Base-by-base conservation (phyloP, 371 early-diverging fungal species). In the Coemansia sp. region DNA sequence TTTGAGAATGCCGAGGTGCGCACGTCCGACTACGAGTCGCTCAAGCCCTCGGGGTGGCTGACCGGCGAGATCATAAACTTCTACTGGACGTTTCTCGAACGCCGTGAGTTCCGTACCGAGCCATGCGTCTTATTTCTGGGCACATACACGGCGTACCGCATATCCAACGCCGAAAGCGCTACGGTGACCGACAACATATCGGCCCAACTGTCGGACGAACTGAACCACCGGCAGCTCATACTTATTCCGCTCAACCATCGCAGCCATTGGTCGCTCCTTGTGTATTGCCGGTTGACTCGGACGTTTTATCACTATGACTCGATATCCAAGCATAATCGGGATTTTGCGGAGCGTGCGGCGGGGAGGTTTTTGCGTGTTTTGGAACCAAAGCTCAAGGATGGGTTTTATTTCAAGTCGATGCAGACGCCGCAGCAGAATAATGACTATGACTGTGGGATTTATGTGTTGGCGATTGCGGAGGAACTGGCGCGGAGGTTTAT, bases 371-470 rank as follows among this genome's bases (percentile, higher is more conserved):
- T 70, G 23, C 23, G 76, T 3, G 74, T 80, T 12, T 41, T 80
- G 54, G 80, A 80, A 36, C 77, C 71, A 1, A 17, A 15, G 19
- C 48, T 61, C 46, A 71, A 71, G 46, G 73, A 72, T 1, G 80
- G 73, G 2, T 77, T 79, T 48, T 80, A 69, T 56, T 80, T 80
- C 63, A 80, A 80, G 67, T 71, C 81, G 7, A 81, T 80, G 71
- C 80, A 80, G 62, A 80, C 80, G 24, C 80, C 80, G 52, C 80
- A 80, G 68, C 80, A 80, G 61, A 80, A 80, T 57, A 80, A 80
- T 55, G 80, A 80, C 60, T 62, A 66, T 51, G 80, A 80, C 44
- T 80, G 80, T 41, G 80, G 80, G 6, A 63, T 80, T 19, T 80
- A 80, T 28, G 80, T 80, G 15, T 40, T 80, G 61, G 77, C 80